A percentile compares a stretch with the other conserved stretches of the same genome.
These are phyloP conservation scores for Trichoderma gamsii DNA, from an alignment of 495 filamentous ascomycete species.

Conservation along the genomic window DNA sequence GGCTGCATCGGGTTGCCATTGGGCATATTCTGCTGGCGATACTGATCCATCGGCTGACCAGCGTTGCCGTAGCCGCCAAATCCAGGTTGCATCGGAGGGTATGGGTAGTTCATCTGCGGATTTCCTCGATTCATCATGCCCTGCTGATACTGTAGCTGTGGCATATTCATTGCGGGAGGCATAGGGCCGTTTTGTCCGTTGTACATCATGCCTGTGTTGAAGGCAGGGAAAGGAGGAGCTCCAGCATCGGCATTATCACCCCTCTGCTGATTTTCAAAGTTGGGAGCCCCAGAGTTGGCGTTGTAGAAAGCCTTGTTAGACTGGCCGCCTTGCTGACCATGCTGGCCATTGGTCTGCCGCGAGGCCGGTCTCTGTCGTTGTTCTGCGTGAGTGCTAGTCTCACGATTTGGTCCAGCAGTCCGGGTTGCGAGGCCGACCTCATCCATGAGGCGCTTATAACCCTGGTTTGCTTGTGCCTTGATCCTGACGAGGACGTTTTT, in stretches of 20 bases:
- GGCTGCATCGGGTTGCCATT: constrained; percentile 45
- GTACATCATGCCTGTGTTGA: constrained; percentile 46
- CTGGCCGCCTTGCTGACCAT: constrained; percentile 25
- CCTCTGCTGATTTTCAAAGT: constrained; percentile 47
- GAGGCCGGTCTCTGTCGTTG: constrained; percentile 45
- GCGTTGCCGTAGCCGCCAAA: constrained; percentile 41
- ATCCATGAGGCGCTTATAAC: constrained; percentile 97
- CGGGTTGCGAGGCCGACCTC: constrained; percentile 78
- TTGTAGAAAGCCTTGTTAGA: constrained; percentile 37
- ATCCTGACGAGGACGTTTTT: constrained; percentile 81
- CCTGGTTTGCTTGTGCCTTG: constrained; percentile 89
- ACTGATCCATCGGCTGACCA: constrained; percentile 44
- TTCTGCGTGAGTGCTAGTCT: constrained; percentile 2
- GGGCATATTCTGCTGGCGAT: constrained; percentile 35
- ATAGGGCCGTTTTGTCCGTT: constrained; percentile 42
- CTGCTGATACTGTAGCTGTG: constrained; percentile 56
- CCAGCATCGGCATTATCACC: constrained; percentile 52
- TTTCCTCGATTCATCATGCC: constrained; percentile 46
- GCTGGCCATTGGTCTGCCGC: constrained; percentile 42
- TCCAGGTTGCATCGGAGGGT: constrained; percentile 41
- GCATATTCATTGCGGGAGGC: constrained; percentile 40
- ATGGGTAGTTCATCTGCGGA: constrained; percentile 48
- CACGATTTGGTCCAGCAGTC: constrained; percentile 28
- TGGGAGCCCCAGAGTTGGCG: constrained; percentile 25
- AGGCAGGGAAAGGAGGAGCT: constrained; percentile 47